These are phyloP conservation scores for Colletotrichum falcatum DNA, from an alignment of 2,329 filamentous ascomycete species.

Conservation along the genomic window DNA sequence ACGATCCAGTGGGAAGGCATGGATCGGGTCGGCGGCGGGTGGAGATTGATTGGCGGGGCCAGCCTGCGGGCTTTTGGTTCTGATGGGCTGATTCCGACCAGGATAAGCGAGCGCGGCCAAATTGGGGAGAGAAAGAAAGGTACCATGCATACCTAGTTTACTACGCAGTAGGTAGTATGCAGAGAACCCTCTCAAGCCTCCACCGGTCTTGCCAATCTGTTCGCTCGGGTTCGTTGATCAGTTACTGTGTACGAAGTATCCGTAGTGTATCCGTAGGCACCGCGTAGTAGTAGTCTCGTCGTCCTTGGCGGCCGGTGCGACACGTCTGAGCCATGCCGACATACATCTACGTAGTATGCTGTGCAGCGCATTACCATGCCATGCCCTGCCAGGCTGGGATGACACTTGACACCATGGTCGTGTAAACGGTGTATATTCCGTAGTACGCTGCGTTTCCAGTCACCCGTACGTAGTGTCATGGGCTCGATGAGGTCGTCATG, in stretches of 20 bases:
- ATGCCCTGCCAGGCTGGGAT: conserved; percentile 6
- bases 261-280: too few relatives aligned
- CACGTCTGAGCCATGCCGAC: too few relatives aligned
- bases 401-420: conserved; percentile 12
- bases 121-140: conserved; percentile 28
- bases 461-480: conserved; percentile 1
- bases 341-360: too few relatives aligned
- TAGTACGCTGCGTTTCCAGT: background rate
- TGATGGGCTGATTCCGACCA: conserved; percentile 37
- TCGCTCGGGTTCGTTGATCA: too few relatives aligned
- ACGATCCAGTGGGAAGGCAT: conserved; percentile 25
- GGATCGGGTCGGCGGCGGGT: conserved; percentile 27
- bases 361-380: background rate
- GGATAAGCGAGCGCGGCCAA: conserved; percentile 38
- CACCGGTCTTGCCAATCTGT: background rate
- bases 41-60: conserved; percentile 23
- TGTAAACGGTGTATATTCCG: background rate
- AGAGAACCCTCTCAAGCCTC: conserved; percentile 2
- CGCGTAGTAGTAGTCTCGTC: too few relatives aligned
- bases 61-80: conserved; percentile 32
- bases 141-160: conserved; percentile 41
- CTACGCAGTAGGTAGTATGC: background rate
- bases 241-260: too few relatives aligned
- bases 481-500: conserved; percentile 3
- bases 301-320: too few relatives aligned